phyloP scores from a whole-genome alignment of 225 moss, liverwort and hornwort genomes.

The Sphagnum contortum region DNA sequence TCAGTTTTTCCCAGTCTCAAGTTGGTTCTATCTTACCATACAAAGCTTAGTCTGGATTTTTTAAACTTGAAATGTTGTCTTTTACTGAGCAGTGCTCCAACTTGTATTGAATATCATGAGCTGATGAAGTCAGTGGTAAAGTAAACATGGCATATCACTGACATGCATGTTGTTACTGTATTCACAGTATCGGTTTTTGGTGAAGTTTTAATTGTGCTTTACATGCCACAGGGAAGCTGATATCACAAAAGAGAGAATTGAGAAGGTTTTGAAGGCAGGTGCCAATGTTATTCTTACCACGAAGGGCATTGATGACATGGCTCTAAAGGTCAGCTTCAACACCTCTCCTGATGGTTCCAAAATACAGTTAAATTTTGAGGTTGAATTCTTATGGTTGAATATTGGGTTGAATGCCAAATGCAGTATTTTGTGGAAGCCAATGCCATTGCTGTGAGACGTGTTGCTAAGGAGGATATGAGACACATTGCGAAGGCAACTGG shows the following conservation, averaged over 20 bases:
- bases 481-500: background rate
- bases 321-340: conserved; percentile 46
- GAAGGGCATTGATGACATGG: conserved; percentile 92
- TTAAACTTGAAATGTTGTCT: no score
- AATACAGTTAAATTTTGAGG: no score
- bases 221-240: conserved; percentile 56
- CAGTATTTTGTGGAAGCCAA: conserved; percentile 1
- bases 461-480: background rate
- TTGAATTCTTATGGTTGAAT: no score
- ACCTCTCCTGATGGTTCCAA: background rate
- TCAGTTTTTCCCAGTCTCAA: no score
- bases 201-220: background rate
- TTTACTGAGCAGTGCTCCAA: no score
- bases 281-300: conserved; percentile 87
- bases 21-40: no score
- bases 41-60: no score
- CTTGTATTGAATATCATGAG: no score
- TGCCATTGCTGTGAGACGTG: background rate
- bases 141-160: no score
- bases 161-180: no score
- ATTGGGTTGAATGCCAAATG: background rate
- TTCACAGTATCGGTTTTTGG: background rate
- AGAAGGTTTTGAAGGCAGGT: conserved; percentile 76
- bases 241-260: conserved; percentile 84
- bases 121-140: no score